Base-by-base conservation (phyloP, 352 stramenopile genomes). In the Porosira glacialis region DNA sequence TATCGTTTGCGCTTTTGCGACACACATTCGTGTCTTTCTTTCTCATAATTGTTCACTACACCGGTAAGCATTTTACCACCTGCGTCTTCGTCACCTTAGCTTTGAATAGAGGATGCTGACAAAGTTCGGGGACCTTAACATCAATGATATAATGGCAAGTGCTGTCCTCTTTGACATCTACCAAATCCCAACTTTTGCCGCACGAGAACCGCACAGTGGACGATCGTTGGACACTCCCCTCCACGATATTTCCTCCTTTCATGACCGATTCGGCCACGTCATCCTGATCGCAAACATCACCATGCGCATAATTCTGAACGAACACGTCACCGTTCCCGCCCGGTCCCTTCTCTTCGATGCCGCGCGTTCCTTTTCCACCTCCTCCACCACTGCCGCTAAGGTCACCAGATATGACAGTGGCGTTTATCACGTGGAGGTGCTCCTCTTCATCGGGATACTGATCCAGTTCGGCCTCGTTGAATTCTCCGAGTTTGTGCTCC, bases 261-360 rank as follows among this genome's bases (percentile, higher is more conserved):
- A 91, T 89, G 26, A 85, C 81, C 0, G 71, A 84, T 45, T 88
- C 80, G n/a, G 77, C 87, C 13, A 89, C 83, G 70, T 91, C 85
- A 27, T 74, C 69, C 27, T 87, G 58, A 41, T 90, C 78, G 47
- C 85, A 91, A 51, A 87, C 57, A 44, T 89, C 76, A 1, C 85
- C 85, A 45, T 74, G 50, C 5, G 35, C 74, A 31, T 88, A 91
- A 70, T 91, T 83, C 61, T 88, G 69, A 38, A 72, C 26, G 39
- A 81, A 89, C 3, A 83, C 85, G 7, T 82, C 74, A 26, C 78
- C 80, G 47, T 86, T 88, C 0, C 78, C 81, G 26, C 72, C 69
- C 26, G 74, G 28, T 17, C 30, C 27, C 36, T 75, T 61, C 21
- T 31, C 51, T 38, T 30, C 68, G 43, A 52, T 63, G 30, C 41